Conservation (phyloP, 257 asterid genomes). For the Rhazya stricta region DNA sequence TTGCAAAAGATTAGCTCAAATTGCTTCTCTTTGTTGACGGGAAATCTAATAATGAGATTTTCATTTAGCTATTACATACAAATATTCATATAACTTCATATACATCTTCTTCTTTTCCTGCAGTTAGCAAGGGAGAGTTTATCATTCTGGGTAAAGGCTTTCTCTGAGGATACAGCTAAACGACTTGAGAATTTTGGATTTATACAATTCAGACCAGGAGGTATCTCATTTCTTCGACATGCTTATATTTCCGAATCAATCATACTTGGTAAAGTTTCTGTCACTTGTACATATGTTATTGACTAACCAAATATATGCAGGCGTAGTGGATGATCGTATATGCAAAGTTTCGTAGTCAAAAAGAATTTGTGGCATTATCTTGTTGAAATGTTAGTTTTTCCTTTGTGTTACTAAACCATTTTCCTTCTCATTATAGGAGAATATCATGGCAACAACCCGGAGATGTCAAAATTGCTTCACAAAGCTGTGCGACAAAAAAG, state of each 20-base stretch:
- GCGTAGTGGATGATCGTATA: neutral
- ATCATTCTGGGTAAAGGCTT: constrained; percentile 97
- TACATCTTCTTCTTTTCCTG: constrained; percentile 19
- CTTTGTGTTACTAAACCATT: constrained; percentile 14
- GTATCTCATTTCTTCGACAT: constrained; percentile 34
- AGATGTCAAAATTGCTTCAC: constrained; percentile 98
- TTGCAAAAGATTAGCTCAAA: neutral
- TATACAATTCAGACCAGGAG: constrained; percentile 98
- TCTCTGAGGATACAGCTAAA: constrained; percentile 97
- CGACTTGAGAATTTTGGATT: constrained; percentile 97
- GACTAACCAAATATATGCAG: neutral
- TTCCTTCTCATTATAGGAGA: constrained; percentile 53
- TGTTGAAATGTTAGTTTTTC: neutral
- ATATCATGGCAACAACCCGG: constrained; percentile 97
- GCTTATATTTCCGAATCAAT: neutral
- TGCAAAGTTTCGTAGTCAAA: neutral
- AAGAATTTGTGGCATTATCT: neutral
- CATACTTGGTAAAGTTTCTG: neutral
- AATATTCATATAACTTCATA: neutral
- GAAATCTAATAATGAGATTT: neutral
- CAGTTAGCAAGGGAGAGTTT: constrained; percentile 96
- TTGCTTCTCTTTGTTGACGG: neutral
- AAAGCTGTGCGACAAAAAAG: constrained; percentile 95
- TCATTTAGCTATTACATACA: neutral
- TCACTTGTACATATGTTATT: neutral